Percentiles rank a stretch among this genome's conserved stretches.
These are phyloP conservation scores for Wickerhamomyces sp. DNA, from an alignment of 1,139 yeast genomes.

Conservation along the genomic window DNA sequence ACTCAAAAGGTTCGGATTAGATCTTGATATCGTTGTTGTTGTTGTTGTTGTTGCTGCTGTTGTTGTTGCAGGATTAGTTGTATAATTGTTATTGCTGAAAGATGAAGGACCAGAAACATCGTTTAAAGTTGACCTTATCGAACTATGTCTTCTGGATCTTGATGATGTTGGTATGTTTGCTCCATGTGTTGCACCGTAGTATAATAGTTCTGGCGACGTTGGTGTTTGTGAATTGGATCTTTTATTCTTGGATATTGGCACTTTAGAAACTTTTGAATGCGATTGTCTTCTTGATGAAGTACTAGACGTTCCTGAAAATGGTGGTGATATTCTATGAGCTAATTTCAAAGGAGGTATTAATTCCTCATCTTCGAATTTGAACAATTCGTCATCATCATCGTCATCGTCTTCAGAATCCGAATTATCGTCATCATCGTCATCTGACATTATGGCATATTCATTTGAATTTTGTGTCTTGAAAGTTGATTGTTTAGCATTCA, in stretches of 20 bases:
- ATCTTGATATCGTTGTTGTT: background rate
- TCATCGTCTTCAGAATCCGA: slow-evolving; percentile 14
- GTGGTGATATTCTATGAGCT: slow-evolving; percentile 20
- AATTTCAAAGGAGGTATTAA: slow-evolving; percentile 22
- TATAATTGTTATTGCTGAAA: background rate
- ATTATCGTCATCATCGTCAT: slow-evolving; percentile 24
- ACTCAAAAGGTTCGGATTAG: background rate
- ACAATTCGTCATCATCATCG: slow-evolving; percentile 32
- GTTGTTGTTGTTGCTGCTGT: no score
- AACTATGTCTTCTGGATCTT: slow-evolving; percentile 22
- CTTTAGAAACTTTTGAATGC: slow-evolving; percentile 9
- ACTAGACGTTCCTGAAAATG: slow-evolving; percentile 5
- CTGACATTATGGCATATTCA: slow-evolving; percentile 23
- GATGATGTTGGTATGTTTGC: slow-evolving; percentile 9
- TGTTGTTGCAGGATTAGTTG: background rate
- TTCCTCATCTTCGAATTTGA: slow-evolving; percentile 42
- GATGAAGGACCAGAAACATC: slow-evolving; percentile 1
- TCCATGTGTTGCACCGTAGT: slow-evolving; percentile 7
- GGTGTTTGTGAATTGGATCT: slow-evolving; percentile 25
- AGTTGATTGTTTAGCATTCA: slow-evolving; percentile 3
- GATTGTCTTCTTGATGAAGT: slow-evolving; percentile 6
- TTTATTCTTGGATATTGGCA: slow-evolving; percentile 20
- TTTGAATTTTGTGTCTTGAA: slow-evolving; percentile 6
- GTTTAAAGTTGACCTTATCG: slow-evolving; percentile 21
- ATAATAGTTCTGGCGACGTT: slow-evolving; percentile 22